Base-by-base conservation (phyloP, 768 basidiomycete genomes). In the Pholiota microspora region DNA sequence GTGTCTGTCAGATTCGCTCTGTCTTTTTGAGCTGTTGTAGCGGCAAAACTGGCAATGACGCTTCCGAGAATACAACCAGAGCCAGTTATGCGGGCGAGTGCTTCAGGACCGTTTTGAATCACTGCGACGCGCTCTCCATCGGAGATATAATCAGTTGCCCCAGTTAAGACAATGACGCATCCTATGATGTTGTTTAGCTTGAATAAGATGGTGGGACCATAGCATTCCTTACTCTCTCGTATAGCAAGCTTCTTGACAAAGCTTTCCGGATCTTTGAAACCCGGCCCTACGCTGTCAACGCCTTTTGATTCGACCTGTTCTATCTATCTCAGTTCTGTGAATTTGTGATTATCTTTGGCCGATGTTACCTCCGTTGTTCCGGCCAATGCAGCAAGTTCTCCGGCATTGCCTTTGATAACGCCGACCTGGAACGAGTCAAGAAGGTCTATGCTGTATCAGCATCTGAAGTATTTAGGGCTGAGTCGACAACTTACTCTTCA, bases 361-460 rank as follows among this genome's bases (percentile, higher is more conserved):
- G 18, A 34, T 53, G 58, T 13, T 42, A 89, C 94, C 76, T 95
- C 95, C 12, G 68, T 68, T 0, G 89, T 89, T n/a, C 86, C 80
- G 2, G 85, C 82, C 8, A 96, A 67, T 0, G 88, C 80, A 0
- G 86, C 92, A 18, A 98, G 84, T 71, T 98, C 95, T 13, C 82
- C 91, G 0, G 92, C 89, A 64, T 98, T 97, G 3, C 94, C 94
- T 70, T 98, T 98, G 70, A 98, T 94, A 18, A 96, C 89, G 15
- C 88, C 86, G 9, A 88, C 84, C 69, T 95, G 93, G 83, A 89
- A 96, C 21, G 73, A 70, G 54, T 87, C 74, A 16, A 96, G 70
- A 10, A 96, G 76, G 52, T 84, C 91, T 84, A 66, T 35, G 63
- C 21, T 7, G 32, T 3, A n/a, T 24, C 23, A 35, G 32, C 24